phyloP scores from a whole-genome alignment of 768 basidiomycete genomes.

The Tephrocybe sp. region DNA sequence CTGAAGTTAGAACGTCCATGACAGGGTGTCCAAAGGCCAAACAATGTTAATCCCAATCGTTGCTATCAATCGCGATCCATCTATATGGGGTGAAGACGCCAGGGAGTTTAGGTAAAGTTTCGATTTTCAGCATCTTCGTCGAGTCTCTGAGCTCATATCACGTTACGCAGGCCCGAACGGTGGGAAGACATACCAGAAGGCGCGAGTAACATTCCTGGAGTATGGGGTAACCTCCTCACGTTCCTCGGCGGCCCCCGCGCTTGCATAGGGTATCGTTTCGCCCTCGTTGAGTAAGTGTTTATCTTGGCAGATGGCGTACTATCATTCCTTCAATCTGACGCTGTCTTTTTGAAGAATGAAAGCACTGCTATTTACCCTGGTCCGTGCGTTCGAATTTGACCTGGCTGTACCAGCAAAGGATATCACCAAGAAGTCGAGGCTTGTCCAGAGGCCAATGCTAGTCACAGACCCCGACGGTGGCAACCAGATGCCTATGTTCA shows the following conservation, averaged over 20 bases:
- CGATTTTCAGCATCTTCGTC: background rate
- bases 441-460: constrained; percentile 49
- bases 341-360: constrained; percentile 34
- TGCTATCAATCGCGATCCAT: constrained; percentile 49
- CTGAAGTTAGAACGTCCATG: too few species aligned
- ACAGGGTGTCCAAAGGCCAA: constrained; percentile 44
- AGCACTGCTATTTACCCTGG: constrained; percentile 44
- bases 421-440: constrained; percentile 34
- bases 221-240: constrained; percentile 59
- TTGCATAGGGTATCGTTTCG: constrained; percentile 69
- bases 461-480: constrained; percentile 35
- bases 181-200: constrained; percentile 53
- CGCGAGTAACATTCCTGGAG: constrained; percentile 49
- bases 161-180: constrained; percentile 56
- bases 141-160: constrained; percentile 19
- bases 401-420: constrained; percentile 50
- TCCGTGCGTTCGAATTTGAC: constrained; percentile 54
- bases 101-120: constrained; percentile 52
- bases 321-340: background rate
- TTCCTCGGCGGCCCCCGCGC: constrained; percentile 69
- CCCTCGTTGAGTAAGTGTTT: constrained; percentile 54
- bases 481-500: constrained; percentile 44
- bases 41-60: constrained; percentile 51
- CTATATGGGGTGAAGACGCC: constrained; percentile 68
- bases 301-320: constrained; percentile 10